These are phyloP conservation scores for Tylopilus orsonianus DNA, from an alignment of 1,284 basidiomycete species.

Conservation along the genomic window DNA sequence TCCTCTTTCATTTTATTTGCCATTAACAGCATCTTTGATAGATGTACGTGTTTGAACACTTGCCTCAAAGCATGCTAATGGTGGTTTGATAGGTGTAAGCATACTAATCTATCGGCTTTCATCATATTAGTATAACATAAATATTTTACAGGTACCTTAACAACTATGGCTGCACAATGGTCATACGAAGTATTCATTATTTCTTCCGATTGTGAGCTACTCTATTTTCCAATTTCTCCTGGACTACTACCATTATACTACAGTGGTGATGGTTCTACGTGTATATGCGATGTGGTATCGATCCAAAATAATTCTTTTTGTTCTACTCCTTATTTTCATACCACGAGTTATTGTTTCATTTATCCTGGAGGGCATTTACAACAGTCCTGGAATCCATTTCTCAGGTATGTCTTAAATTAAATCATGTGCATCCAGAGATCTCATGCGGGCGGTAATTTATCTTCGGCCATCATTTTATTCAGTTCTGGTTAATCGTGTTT, in stretches of 20 bases:
- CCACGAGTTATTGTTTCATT: background rate
- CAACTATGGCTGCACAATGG: background rate
- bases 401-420: background rate
- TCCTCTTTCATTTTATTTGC: no score
- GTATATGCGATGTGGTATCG: conserved; percentile 9
- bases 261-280: conserved; percentile 3
- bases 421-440: no score
- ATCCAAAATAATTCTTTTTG: background rate
- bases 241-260: background rate
- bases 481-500: background rate
- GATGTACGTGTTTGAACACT: no score
- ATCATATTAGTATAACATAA: background rate
- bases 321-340: background rate
- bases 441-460: no score
- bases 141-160: background rate
- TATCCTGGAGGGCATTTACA: background rate
- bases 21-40: no score
- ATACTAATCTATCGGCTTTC: background rate
- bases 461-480: background rate
- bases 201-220: background rate
- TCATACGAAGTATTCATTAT: background rate
- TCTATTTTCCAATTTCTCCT: background rate
- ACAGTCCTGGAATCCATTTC: conserved; percentile 1
- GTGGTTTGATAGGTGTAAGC: no score
- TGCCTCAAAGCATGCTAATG: no score